Percentiles rank a stretch among this genome's conserved stretches.
Conservation (phyloP, 2,329 filamentous ascomycete genomes). For the Leptographium galeiforme region DNA sequence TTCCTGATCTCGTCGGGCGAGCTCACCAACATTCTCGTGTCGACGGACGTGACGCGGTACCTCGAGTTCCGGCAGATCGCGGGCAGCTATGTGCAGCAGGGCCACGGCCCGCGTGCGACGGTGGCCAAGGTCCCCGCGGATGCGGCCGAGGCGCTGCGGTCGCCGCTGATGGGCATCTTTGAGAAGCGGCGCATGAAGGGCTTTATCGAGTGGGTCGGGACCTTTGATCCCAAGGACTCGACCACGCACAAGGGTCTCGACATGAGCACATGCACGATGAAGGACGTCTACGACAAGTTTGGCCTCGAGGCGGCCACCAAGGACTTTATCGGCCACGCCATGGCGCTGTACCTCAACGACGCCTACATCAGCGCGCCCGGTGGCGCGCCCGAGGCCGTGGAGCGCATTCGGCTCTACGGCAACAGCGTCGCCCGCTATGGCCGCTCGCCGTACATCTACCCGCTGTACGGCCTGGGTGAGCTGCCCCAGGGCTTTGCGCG, state of each 20-base stretch:
- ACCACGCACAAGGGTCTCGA: conserved; percentile 83
- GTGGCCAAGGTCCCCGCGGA: conserved; percentile 96
- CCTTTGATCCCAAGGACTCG: conserved; percentile 70
- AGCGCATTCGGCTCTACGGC: conserved; percentile 89
- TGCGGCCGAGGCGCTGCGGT: conserved; percentile 77
- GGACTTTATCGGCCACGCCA: conserved; percentile 95
- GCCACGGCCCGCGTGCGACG: conserved; percentile 66
- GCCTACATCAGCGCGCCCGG: conserved; percentile 67
- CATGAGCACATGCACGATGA: conserved; percentile 72
- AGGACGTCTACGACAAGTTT: conserved; percentile 98
- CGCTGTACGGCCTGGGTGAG: conserved; percentile 91
- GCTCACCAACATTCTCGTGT: conserved; percentile 95
- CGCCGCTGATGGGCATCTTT: conserved; percentile 90
- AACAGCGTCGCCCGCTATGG: conserved; percentile 96
- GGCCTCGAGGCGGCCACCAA: conserved; percentile 77
- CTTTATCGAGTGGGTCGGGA: conserved; percentile 91
- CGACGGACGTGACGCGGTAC: conserved; percentile 80
- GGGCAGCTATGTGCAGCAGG: conserved; percentile 93
- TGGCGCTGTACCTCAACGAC: conserved; percentile 90
- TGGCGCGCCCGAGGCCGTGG: conserved; percentile 68
- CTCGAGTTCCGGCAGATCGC: conserved; percentile 91
- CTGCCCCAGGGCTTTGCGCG: conserved; percentile 95
- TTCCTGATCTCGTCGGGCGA: conserved; percentile 98
- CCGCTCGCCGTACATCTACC: conserved; percentile 99
- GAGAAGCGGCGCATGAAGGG: conserved; percentile 96